Base-by-base conservation (phyloP, 2,329 filamentous ascomycete genomes). In the Fusarium nanum region DNA sequence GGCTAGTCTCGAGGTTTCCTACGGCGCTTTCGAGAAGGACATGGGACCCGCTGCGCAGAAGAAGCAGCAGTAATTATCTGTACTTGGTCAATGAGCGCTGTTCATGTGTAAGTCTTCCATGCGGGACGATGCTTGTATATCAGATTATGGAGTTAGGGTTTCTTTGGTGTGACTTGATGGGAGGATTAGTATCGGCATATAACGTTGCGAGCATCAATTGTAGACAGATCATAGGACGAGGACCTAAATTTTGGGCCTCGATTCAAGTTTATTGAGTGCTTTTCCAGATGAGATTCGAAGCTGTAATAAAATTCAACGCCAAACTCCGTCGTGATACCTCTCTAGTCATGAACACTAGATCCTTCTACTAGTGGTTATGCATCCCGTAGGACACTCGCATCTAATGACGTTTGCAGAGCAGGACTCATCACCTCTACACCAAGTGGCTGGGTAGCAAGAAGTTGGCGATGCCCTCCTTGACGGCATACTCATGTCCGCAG, bases 401-500 rank as follows among this genome's bases (percentile, higher is more conserved):
- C 18, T 44, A 30, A 37, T 34, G 22, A 37, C 23, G 20, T 20
- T 25, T 34, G 13, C 18, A 41, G 47, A 28, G 23, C 41, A 27
- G 22, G 42, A 13, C 23, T 41, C 28, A 41, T 34, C 27, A 22
- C 49, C 25, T 28, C 30, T 78, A 89, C 48, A 94, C 96, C 80
- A 99, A 82, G 83, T 99, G 96, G 76, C 92, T 96, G 14, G 96
- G 96, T 73, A 99, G 82, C 78, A 99, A 82, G 77, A 99, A 99
- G 81, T 98, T 98, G 64, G 94, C 93, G 79, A 98, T 97, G 7
- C 96, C 96, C 82, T 99, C 95, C 78, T 96, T 94, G 68, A 99
- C 91, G 63, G 90, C 90, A 81, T 98, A 99, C 83, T 97, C 93
- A 78, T 98, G 95, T 49, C 92, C 93, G 78, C 96, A 99, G 80